A percentile compares a stretch with the other conserved stretches of the same genome.
Evolutionary conservation across 257 asterid species (phyloP).

Genomic region (Paulownia fortunei): DNA sequence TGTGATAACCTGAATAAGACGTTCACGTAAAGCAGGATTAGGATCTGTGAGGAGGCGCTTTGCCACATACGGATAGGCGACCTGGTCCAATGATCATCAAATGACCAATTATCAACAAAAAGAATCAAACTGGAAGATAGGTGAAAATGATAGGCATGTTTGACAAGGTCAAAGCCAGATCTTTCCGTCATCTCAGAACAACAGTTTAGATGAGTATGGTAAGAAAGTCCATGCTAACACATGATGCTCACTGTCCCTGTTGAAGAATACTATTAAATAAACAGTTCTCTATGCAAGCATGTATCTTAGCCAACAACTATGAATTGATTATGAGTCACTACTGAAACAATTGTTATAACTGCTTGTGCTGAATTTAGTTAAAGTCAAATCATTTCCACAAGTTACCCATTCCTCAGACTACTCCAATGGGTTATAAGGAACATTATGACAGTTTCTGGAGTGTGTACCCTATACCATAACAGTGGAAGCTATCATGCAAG

Average conservation of each 20-base stretch:
- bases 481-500: neutral
- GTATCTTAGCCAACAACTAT: neutral
- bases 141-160: conserved; percentile 27
- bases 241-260: neutral
- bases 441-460: neutral
- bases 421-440: neutral
- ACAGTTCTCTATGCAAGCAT: conserved; percentile 1
- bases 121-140: neutral
- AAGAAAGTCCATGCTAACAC: conserved; percentile 18
- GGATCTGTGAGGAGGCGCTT: conserved; percentile 99
- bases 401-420: neutral
- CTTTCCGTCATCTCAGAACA: conserved; percentile 23
- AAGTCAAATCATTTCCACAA: neutral
- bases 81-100: conserved; percentile 56
- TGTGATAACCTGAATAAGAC: conserved; percentile 85
- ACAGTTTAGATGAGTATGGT: neutral
- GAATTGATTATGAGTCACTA: neutral
- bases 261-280: conserved; percentile 6
- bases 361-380: neutral
- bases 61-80: conserved; percentile 99
- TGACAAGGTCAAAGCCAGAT: conserved; percentile 24
- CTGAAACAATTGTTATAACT: neutral
- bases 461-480: neutral
- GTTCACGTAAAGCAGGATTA: conserved; percentile 95
- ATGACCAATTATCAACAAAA: conserved; percentile 21